phyloP scores from a whole-genome alignment of 495 filamentous ascomycete genomes.

The Hyphodiscus hymeniophilus region DNA sequence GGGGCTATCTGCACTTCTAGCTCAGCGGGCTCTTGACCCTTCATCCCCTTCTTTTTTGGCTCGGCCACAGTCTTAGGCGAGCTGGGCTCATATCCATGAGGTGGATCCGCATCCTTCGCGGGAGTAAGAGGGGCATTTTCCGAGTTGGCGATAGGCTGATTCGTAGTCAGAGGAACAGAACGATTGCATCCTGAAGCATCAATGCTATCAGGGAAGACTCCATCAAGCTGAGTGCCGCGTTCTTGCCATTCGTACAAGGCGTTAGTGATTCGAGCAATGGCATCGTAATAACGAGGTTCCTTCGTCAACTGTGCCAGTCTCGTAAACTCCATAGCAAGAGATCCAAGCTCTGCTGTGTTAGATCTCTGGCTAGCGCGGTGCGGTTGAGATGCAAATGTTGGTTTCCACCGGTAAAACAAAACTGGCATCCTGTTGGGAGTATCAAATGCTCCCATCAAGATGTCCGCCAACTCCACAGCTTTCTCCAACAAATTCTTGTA shows the following conservation, averaged over 20 bases:
- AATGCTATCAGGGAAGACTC: constrained; percentile 74
- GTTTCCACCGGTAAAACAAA: constrained; percentile 79
- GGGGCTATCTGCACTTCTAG: constrained; percentile 17
- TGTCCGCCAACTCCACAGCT: constrained; percentile 78
- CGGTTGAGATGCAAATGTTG: constrained; percentile 52
- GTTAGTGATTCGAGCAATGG: constrained; percentile 84
- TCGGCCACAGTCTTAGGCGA: constrained; percentile 5
- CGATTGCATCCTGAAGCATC: constrained; percentile 60
- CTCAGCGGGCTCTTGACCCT: constrained; percentile 1
- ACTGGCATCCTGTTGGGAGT: constrained; percentile 94
- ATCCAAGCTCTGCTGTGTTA: constrained; percentile 79
- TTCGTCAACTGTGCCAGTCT: constrained; percentile 86
- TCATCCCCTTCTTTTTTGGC: constrained; percentile 9
- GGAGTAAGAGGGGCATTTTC: constrained; percentile 5
- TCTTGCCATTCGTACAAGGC: constrained; percentile 74
- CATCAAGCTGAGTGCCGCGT: constrained; percentile 61
- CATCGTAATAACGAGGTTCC: constrained; percentile 87
- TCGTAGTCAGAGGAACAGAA: constrained; percentile 24
- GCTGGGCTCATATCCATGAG: constrained; percentile 16
- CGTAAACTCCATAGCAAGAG: constrained; percentile 91
- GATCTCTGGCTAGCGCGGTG: constrained; percentile 56
- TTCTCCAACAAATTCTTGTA: constrained; percentile 71
- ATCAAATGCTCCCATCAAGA: constrained; percentile 88
- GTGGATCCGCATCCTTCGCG: constrained; percentile 3
- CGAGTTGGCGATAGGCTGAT: constrained; percentile 9